Base-by-base conservation (phyloP, 129 eudicot genomes). In the Centaurea solstitialis region DNA sequence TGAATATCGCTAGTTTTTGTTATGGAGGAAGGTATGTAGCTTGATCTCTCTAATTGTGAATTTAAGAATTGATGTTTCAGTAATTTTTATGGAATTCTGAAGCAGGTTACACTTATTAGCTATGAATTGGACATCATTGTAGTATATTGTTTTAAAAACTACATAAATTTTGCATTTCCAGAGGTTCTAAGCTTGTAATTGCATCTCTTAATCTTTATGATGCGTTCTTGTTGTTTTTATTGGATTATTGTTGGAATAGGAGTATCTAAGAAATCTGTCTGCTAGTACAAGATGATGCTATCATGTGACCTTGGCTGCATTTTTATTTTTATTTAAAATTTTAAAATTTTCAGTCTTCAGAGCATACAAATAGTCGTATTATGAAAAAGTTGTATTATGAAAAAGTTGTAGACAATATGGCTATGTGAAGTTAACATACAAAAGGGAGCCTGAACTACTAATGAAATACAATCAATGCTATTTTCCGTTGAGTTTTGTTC, bases 1-100 rank as follows among this genome's bases (percentile, higher is more conserved):
- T 8, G 11, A 65, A 65, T 40, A 13, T 23, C n/a, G 68, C 10
- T 76, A 64, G 21, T 61, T 76, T 70, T 6, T n/a, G n/a, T 73
- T 43, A 45, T 22, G 77, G 77, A 73, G 77, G 45, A 73, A 73
- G 79, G 79, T 21, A 47, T 47, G 41, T 47, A 21, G 17, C 35
- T 20, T 39, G 57, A 57, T 57, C 65, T 57, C 22, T 57, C 22
- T 57, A 57, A 57, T 57, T 57, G 22, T 57, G 65, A 53, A 53
- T 57, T 7, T 9, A 22, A 53, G 53, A 38, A 35, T 33, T 75
- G 79, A 57, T 57, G 68, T 30, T 30, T 30, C 68, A 26, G 6
- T 23, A 24, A 3, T 12, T 50, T 12, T 22, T 74, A 15, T 73
- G 76, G 76, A 47, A 45, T 23, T 53, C 24, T 45, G 39, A 73